A percentile compares a stretch with the other conserved stretches of the same genome.
Evolutionary conservation across 108 stramenopile genomes (phyloP).

Genomic region (Poteriospumella lacustris): DNA sequence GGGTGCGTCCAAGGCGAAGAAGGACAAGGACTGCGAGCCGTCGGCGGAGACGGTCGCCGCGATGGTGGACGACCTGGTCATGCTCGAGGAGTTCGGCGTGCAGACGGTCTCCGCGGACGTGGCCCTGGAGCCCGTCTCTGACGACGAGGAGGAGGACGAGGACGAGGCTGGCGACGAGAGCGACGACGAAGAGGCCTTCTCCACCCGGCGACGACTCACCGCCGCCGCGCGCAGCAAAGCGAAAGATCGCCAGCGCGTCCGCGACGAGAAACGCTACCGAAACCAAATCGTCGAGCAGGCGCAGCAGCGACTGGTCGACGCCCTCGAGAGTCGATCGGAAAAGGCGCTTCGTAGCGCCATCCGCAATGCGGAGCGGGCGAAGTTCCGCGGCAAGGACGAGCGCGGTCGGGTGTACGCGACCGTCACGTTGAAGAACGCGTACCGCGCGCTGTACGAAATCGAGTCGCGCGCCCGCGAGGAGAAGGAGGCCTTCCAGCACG

Average conservation of each 20-base stretch:
- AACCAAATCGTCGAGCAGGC: background rate
- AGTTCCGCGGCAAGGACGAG: background rate
- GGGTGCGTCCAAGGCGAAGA: no score
- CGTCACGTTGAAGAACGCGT: background rate
- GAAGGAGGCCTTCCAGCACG: background rate
- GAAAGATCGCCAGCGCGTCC: background rate
- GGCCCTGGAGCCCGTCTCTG: no score
- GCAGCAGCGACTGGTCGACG: background rate
- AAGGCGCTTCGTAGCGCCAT: background rate
- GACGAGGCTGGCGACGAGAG: background rate
- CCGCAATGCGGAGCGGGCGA: background rate
- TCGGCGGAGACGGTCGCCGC: background rate
- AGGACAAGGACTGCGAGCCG: background rate
- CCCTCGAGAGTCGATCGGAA: background rate
- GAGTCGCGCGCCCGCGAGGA: background rate
- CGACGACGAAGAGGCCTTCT: background rate
- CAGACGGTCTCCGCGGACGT: background rate
- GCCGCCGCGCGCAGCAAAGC: background rate
- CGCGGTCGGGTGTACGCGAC: background rate
- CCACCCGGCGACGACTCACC: background rate
- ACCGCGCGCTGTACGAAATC: background rate
- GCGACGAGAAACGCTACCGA: background rate
- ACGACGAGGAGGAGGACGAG: background rate
- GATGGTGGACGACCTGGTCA: background rate
- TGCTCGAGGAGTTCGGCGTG: background rate